Evolutionary conservation across 2,329 filamentous ascomycete genomes (phyloP), one percentile per base, ranked within the genome.

Genomic region (Pseudogymnoascus sp.): DNA sequence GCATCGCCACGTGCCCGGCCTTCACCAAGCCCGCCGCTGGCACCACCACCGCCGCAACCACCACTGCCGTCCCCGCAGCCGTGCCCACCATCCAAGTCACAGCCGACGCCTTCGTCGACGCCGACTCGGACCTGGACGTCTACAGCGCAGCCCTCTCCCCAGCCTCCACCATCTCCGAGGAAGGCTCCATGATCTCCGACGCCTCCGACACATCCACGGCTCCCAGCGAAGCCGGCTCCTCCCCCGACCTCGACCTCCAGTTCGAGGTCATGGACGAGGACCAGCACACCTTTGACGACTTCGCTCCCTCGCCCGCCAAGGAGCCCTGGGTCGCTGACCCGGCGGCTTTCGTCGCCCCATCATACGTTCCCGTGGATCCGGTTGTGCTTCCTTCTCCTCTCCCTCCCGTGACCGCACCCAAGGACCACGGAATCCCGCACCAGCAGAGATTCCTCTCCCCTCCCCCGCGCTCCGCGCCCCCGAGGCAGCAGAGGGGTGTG

Each of bases 1-100:
- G 88, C 73, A 95, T 97, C 73, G 74, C 88, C 70, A 82, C 85
- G 67, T 97, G 93, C 65, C 61, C 62, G 8, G 65, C 62, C 38
- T 73, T 74, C 63, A 69, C 71, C 21, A 61, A 61, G 1, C n/a
- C 59, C 10, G 35, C 59, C n/a, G 10, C n/a, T 10, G 14, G 7
- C 1, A 5, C 38, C 21, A 14, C 60, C 6, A 4, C 68, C 66
- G 13, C 64, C 66, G 14, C 64, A 65, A 59, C 63, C 63, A 37
- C 59, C 31, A 24, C 31, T 33, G 13, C 53, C 53, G 40, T 60
- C 62, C 40, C 42, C 65, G 26, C 63, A 67, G 19, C 66, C 69
- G 26, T 63, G 65, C 19, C 50, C 42, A 11, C 65, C 64, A n/a
- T 66, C 64, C 8, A 59, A 24, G 37, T 37, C 40, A 53, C 37